Evolutionary conservation across 2,329 filamentous ascomycete species (phyloP), one percentile per base, ranked within the genome.

Genomic region (Rutstroemia sp.): DNA sequence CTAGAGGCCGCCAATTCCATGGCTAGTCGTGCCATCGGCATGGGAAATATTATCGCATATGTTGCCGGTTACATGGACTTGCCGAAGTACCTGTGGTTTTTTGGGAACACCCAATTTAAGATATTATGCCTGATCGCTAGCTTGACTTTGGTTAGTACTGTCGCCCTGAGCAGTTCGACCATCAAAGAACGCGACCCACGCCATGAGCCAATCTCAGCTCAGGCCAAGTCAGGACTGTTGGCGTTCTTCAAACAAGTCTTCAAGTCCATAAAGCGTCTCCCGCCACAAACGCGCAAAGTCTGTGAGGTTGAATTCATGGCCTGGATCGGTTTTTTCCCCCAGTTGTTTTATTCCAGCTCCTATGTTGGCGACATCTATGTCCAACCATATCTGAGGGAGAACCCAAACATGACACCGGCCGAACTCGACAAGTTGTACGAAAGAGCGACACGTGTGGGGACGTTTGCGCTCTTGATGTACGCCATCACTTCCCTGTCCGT

Each of bases 251-350:
- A 76, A 62, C 82, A 84, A 64, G 84, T 96, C 2, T 86, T 87
- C 69, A 81, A 78, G 49, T 91, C 91, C 0, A 87, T 96, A 61
- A 83, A 80, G 65, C 81, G 84, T 40, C 77, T 97, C 6, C 92
- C 92, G 1, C 85, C 86, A 0, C 91, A 95, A 71, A 90, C 94
- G 61, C 80, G 80, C 60, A 86, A 83, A 61, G 89, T 96, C 39
- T 96, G 92, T 68, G 75, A 84, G 61, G 87, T 92, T 0, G 88
- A 94, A 69, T 83, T 92, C 64, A 92, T 86, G 59, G 89, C 90
- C 5, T 97, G 92, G 92, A 85, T 96, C 56, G 92, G 90, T 52
- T 96, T 92, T 83, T 97, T 96, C 66, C 92, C 92, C 1, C 91
- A 96, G 70, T 78, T 97, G 2, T 96, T 95, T 73, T 97, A 97